Conservation (phyloP, 352 stramenopile species). For the Pythium monospermum region DNA sequence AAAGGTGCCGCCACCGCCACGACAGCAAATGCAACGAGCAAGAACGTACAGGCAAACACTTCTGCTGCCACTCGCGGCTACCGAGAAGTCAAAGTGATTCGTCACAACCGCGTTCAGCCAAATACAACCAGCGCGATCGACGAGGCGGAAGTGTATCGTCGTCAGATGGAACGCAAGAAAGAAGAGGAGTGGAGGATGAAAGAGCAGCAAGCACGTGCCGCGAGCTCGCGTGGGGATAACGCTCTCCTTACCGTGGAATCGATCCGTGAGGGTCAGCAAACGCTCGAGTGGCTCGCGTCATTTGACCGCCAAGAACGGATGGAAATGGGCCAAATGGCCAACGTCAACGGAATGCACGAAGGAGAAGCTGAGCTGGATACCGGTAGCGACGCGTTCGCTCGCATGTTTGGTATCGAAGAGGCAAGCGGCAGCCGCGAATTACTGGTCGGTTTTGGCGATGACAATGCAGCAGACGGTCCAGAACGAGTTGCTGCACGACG, state of each 20-base stretch:
- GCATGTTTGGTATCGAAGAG: slow-evolving; percentile 40
- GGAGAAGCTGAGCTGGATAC: too few relatives aligned
- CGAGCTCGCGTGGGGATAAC: slow-evolving; percentile 27
- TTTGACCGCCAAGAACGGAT: too few relatives aligned
- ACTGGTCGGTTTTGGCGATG: neutral
- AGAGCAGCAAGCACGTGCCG: slow-evolving; percentile 36
- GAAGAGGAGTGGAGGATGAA: slow-evolving; percentile 28
- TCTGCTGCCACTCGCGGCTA: neutral
- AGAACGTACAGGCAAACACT: neutral
- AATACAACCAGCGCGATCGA: slow-evolving; percentile 29
- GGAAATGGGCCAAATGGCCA: too few relatives aligned
- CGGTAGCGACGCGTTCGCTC: slow-evolving; percentile 33
- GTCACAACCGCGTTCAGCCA: slow-evolving; percentile 41
- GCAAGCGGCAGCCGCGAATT: slow-evolving; percentile 14
- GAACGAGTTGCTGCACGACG: slow-evolving; percentile 10
- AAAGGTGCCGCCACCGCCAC: neutral
- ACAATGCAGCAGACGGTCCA: neutral
- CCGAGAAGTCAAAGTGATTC: slow-evolving; percentile 43
- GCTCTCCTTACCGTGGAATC: slow-evolving; percentile 31
- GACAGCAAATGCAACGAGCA: neutral
- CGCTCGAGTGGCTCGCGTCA: slow-evolving; percentile 46
- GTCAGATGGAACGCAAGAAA: slow-evolving; percentile 33
- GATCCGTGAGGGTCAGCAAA: slow-evolving; percentile 32
- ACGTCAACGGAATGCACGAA: too few relatives aligned
- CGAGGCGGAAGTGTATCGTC: slow-evolving; percentile 35